phyloP scores from a whole-genome alignment of 83 land plant species.

The Picea abies region DNA sequence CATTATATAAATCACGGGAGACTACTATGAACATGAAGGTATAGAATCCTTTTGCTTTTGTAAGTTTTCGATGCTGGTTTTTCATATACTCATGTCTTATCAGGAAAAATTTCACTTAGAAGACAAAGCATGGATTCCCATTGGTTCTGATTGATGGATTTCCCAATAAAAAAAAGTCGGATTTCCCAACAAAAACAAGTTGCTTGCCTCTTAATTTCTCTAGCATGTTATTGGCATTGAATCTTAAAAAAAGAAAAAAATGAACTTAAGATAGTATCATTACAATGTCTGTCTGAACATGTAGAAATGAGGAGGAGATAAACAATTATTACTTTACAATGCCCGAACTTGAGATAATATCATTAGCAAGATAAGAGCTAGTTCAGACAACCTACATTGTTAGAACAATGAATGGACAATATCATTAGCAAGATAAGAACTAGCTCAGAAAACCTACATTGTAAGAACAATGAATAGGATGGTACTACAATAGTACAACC shows the following conservation, averaged over 20 bases:
- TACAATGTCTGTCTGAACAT: too few species aligned
- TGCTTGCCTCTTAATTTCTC: constrained; percentile 67
- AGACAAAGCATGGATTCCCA: constrained; percentile 95
- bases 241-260: constrained; percentile 34
- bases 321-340: too few species aligned
- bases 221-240: constrained; percentile 71
- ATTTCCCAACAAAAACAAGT: constrained; percentile 89
- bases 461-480: too few species aligned
- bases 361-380: too few species aligned
- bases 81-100: constrained; percentile 63
- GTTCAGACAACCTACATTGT: too few species aligned
- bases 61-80: constrained; percentile 56
- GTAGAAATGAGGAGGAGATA: background rate
- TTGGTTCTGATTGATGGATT: constrained; percentile 91
- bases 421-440: too few species aligned
- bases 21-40: constrained; percentile 64
- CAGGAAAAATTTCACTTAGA: constrained; percentile 51
- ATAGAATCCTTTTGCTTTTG: constrained; percentile 62
- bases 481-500: background rate
- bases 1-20: background rate
- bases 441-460: too few species aligned
- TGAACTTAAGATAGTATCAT: background rate
- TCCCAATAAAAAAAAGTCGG: constrained; percentile 43
- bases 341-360: too few species aligned
- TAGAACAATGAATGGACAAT: too few species aligned